phyloP scores from a whole-genome alignment of 1,284 basidiomycete genomes.

The Termitomyces sp. region DNA sequence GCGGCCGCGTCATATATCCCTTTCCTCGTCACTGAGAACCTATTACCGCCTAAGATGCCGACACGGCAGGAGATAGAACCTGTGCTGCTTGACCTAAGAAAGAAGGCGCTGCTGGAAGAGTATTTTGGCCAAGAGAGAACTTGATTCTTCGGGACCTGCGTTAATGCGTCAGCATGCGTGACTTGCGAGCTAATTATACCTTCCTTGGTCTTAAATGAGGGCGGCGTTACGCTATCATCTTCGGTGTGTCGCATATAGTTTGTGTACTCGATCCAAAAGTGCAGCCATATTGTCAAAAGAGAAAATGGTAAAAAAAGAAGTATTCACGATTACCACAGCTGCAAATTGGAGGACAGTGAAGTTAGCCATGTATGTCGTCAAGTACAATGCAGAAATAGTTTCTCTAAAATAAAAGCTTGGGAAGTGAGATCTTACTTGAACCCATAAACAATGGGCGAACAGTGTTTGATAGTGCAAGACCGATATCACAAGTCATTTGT shows the following conservation, averaged over 20 bases:
- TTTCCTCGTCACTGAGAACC: conserved; percentile 67
- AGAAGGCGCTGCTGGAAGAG: conserved; percentile 81
- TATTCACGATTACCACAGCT: too few relatives aligned
- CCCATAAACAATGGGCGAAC: too few relatives aligned
- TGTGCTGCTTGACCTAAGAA: conserved; percentile 73
- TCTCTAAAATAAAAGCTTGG: too few relatives aligned
- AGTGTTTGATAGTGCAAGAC: too few relatives aligned
- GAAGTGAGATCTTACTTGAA: too few relatives aligned
- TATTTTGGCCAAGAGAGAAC: conserved; percentile 37
- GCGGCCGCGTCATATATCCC: conserved; percentile 68
- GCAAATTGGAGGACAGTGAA: too few relatives aligned
- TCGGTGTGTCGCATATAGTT: conserved; percentile 7
- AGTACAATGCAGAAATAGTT: too few relatives aligned
- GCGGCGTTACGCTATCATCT: background rate
- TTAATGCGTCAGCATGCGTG: background rate
- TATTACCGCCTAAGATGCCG: conserved; percentile 74
- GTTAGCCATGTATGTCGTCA: too few relatives aligned
- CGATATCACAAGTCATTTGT: too few relatives aligned
- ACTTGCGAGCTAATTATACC: background rate
- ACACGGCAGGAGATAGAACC: conserved; percentile 75
- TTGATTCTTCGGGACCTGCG: conserved; percentile 8
- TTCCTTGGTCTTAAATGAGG: background rate
- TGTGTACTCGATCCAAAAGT: background rate
- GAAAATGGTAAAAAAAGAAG: too few relatives aligned
- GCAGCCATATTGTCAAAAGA: too few relatives aligned